Conservation (phyloP, 306 rosid genomes). For the Cicer cuneatum region DNA sequence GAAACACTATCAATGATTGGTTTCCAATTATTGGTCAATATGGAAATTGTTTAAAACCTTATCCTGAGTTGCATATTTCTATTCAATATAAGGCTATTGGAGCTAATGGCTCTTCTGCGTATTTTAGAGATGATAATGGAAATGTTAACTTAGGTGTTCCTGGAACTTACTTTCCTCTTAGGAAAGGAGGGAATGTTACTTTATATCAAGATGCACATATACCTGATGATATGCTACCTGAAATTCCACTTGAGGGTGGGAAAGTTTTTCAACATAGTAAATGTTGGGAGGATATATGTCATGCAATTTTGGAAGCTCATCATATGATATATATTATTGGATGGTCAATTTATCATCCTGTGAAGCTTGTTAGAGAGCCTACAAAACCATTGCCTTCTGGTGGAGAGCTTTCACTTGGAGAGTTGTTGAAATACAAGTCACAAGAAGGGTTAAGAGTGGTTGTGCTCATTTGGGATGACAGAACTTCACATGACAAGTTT, state of each 20-base stretch:
- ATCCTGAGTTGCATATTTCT: constrained; percentile 69
- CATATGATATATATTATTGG: constrained; percentile 67
- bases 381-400: constrained; percentile 65
- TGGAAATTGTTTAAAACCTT: constrained; percentile 57
- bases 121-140: constrained; percentile 28
- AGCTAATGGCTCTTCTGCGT: constrained; percentile 33
- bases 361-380: constrained; percentile 72
- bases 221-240: constrained; percentile 58
- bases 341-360: constrained; percentile 68
- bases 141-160: constrained; percentile 52
- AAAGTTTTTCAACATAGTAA: constrained; percentile 50
- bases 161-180: constrained; percentile 67
- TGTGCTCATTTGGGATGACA: constrained; percentile 76
- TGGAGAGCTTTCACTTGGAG: constrained; percentile 76
- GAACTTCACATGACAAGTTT: constrained; percentile 76
- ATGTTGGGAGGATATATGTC: constrained; percentile 83
- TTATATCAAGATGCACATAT: constrained; percentile 82
- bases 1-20: constrained; percentile 62
- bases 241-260: constrained; percentile 62
- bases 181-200: constrained; percentile 71
- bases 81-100: constrained; percentile 55
- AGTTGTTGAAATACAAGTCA: constrained; percentile 71
- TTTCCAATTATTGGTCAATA: constrained; percentile 60
- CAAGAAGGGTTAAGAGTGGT: constrained; percentile 75
- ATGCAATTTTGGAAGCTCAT: constrained; percentile 77